These are phyloP conservation scores for Endocalyx cinctus DNA, from an alignment of 2,329 filamentous ascomycete genomes.

Conservation along the genomic window DNA sequence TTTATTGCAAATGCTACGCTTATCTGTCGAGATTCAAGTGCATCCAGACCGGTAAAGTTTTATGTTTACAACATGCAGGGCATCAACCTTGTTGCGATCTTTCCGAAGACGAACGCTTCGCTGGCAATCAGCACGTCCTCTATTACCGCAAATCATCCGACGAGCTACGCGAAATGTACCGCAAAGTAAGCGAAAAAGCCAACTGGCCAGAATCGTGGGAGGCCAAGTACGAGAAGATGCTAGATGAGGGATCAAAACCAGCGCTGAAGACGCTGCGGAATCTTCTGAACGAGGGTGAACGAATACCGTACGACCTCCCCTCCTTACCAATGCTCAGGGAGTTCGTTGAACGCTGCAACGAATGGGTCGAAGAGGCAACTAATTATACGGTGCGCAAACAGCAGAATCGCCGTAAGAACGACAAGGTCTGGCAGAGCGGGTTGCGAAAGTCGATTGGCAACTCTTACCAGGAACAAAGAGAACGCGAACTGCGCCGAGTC, in stretches of 20 bases:
- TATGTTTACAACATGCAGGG: constrained; percentile 81
- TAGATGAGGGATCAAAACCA: constrained; percentile 80
- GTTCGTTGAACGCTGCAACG: constrained; percentile 94
- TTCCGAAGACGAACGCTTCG: constrained; percentile 61
- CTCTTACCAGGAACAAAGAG: constrained; percentile 64
- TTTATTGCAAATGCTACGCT: constrained; percentile 85
- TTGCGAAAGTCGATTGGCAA: constrained; percentile 62
- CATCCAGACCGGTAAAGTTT: constrained; percentile 70
- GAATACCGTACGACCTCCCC: constrained; percentile 84
- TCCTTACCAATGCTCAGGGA: constrained; percentile 76
- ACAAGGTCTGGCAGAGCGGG: constrained; percentile 76
- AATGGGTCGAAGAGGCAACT: constrained; percentile 96
- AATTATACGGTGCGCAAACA: constrained; percentile 96
- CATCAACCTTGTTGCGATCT: constrained; percentile 74
- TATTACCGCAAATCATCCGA: constrained; percentile 74
- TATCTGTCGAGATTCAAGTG: constrained; percentile 91
- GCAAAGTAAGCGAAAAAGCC: constrained; percentile 82
- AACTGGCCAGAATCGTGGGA: constrained; percentile 83
- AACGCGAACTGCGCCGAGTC: constrained; percentile 82
- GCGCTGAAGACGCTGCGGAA: constrained; percentile 80
- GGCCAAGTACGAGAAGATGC: constrained; percentile 78
- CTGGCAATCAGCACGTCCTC: constrained; percentile 67
- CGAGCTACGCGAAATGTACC: constrained; percentile 59
- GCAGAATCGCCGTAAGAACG: constrained; percentile 92
- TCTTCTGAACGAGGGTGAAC: constrained; percentile 88